Evolutionary conservation across 2,329 filamentous ascomycete species (phyloP).

Genomic region (Trematosphaeria pertusa): DNA sequence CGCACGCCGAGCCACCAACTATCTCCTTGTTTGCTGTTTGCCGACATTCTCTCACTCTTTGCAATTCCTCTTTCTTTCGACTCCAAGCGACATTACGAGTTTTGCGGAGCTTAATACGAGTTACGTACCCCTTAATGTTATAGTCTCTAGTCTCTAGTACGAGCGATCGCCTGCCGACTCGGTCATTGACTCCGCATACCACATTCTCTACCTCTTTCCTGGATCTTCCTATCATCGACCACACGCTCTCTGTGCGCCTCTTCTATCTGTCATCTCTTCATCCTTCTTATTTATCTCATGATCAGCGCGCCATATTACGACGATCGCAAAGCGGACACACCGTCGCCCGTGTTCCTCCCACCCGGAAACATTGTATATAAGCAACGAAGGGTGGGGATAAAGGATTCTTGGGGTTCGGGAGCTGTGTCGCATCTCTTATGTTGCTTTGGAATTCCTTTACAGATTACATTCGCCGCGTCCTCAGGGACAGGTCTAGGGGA

Average conservation of each 20-base stretch:
- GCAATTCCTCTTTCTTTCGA: constrained; percentile 1
- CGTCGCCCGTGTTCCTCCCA: too few relatives aligned
- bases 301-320: too few relatives aligned
- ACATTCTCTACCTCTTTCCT: constrained; percentile 10
- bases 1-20: too few relatives aligned
- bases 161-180: constrained; percentile 12
- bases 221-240: background rate
- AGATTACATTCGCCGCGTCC: too few relatives aligned
- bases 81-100: constrained; percentile 4
- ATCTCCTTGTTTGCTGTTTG: too few relatives aligned
- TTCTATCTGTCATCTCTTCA: constrained; percentile 1
- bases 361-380: too few relatives aligned
- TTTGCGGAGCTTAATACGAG: constrained; percentile 28
- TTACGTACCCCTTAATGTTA: constrained; percentile 40
- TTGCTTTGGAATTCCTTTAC: too few relatives aligned
- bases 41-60: background rate
- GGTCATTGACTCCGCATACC: constrained; percentile 1
- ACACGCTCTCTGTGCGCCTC: constrained; percentile 5
- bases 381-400: too few relatives aligned
- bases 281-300: background rate
- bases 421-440: too few relatives aligned
- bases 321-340: too few relatives aligned
- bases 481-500: too few relatives aligned
- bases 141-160: constrained; percentile 40
- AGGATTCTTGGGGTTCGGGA: too few relatives aligned